phyloP scores from a whole-genome alignment of 2,329 filamentous ascomycete species.

The Chrysoporthe cubensis region DNA sequence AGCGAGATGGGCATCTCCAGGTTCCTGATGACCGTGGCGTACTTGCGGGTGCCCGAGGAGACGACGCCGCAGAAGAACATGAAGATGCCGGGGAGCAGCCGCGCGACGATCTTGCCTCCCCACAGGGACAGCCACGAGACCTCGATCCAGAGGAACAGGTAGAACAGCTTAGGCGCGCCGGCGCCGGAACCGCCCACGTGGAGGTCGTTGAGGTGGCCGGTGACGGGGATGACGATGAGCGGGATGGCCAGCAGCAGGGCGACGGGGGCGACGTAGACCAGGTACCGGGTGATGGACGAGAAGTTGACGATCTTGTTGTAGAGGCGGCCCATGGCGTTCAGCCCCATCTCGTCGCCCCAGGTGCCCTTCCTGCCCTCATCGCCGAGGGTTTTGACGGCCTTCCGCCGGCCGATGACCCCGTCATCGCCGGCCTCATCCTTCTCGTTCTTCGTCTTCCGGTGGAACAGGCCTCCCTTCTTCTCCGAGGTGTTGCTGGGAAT shows the following conservation, averaged over 20 bases:
- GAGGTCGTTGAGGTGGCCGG: constrained; percentile 44
- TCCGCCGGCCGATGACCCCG: constrained; percentile 52
- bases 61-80: constrained; percentile 73
- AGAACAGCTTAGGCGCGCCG: constrained; percentile 50
- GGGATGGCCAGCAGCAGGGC: constrained; percentile 65
- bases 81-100: constrained; percentile 63
- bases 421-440: constrained; percentile 39
- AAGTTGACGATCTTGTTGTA: constrained; percentile 68
- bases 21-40: constrained; percentile 66
- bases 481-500: constrained; percentile 33
- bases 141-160: constrained; percentile 71
- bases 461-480: constrained; percentile 53
- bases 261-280: constrained; percentile 70
- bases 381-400: constrained; percentile 45
- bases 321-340: constrained; percentile 69
- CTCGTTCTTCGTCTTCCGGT: constrained; percentile 35
- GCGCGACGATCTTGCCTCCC: constrained; percentile 68
- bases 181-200: constrained; percentile 40
- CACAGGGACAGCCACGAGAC: constrained; percentile 70
- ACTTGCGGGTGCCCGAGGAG: constrained; percentile 71
- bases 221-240: constrained; percentile 58
- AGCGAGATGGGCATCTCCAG: constrained; percentile 69
- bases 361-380: constrained; percentile 48
- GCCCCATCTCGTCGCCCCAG: constrained; percentile 54
- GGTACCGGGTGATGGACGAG: constrained; percentile 66